Evolutionary conservation across 2,329 filamentous ascomycete species (phyloP), one percentile per base, ranked within the genome.

Genomic region (Scleromitrula shiraiana): DNA sequence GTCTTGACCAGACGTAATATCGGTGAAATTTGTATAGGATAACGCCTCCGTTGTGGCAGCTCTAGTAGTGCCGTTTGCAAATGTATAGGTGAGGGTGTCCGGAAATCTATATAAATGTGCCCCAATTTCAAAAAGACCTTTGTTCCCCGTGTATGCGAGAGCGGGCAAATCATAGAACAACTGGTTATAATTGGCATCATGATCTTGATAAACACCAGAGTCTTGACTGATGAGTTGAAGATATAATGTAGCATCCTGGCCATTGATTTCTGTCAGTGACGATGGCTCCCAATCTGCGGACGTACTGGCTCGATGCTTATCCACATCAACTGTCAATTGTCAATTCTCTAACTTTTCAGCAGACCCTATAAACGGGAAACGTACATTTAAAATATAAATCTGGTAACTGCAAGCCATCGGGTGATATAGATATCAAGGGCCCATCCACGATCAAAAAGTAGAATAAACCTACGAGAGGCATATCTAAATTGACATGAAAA

Each of bases 381-480:
- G 14, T 42, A 42, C 38, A 15, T 17, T 35, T 42, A 5, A 42
- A 42, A 50, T 77, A 82, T 1, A 80, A 64, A 48, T 76, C 69
- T 0, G 79, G 80, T 3, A 78, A 58, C 45, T 72, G 68, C 12
- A 68, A 61, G 7, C 80, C 80, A 59, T 83, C 77, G 2, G 63
- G 50, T 1, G 78, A 82, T 7, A 82, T 70, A 0, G 79, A 82
- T 0, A 82, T 75, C 1, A 83, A 67, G 10, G 40, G 33, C 4
- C 38, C 38, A 41, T 35, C 29, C 14, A 20, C 12, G 17, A 29
- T 44, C 12, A 23, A 26, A 64, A 58, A 76, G 58, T n/a, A 64
- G 64, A 17, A 74, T 67, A 22, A 67, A 67, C 52, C 56, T 78
- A 53, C 54, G 68, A 65, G 78, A 76, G 2, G 74, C 66, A 38